Evolutionary conservation across 805 yeast species (phyloP).

Genomic region (Grigorovia yakushimaensis): DNA sequence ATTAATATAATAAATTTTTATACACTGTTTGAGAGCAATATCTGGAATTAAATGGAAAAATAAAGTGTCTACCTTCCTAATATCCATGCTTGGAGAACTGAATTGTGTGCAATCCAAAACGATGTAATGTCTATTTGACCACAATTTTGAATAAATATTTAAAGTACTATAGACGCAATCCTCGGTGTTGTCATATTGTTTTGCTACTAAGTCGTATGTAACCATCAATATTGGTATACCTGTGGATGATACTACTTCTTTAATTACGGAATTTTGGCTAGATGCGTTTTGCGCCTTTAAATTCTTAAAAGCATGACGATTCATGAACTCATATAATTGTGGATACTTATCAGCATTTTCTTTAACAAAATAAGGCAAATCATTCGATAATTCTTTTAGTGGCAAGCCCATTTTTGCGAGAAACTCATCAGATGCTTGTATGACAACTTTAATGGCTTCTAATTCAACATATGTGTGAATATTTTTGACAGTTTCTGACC

Average conservation of each 20-base stretch:
- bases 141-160: constrained; percentile 56
- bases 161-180: constrained; percentile 46
- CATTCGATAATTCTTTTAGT: constrained; percentile 40
- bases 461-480: constrained; percentile 13
- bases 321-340: constrained; percentile 62
- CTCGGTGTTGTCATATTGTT: constrained; percentile 34
- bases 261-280: constrained; percentile 33
- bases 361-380: constrained; percentile 43
- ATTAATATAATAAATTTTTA: constrained; percentile 40
- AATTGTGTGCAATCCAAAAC: constrained; percentile 61
- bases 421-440: constrained; percentile 35
- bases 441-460: constrained; percentile 13
- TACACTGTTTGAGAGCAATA: constrained; percentile 42
- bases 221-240: constrained; percentile 60
- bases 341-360: constrained; percentile 39
- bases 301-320: constrained; percentile 47
- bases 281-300: constrained; percentile 33
- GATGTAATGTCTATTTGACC: constrained; percentile 54
- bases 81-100: constrained; percentile 14
- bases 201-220: constrained; percentile 32
- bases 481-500: constrained; percentile 15
- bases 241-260: constrained; percentile 55
- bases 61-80: constrained; percentile 15
- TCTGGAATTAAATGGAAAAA: constrained; percentile 41
- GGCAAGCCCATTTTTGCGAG: constrained; percentile 50